A percentile compares a stretch with the other conserved stretches of the same genome.
Conservation (phyloP, 2,329 filamentous ascomycete species). For the Didymella arachidicola region DNA sequence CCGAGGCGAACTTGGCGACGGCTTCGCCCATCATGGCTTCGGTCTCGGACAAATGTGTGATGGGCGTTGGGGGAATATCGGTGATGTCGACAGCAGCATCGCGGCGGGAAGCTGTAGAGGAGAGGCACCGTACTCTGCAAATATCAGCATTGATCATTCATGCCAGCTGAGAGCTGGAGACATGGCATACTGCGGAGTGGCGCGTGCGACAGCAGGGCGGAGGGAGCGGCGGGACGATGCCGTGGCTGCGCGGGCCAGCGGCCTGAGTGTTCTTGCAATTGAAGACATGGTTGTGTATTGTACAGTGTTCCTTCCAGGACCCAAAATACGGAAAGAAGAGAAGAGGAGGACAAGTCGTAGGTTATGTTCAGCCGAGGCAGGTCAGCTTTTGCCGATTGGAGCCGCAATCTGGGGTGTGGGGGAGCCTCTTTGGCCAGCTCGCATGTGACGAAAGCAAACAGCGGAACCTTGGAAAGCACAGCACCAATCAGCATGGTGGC, state of each 20-base stretch:
- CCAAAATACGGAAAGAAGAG: constrained; percentile 2
- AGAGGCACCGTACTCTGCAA: constrained; percentile 52
- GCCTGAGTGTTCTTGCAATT: constrained; percentile 41
- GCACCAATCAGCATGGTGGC: neutral
- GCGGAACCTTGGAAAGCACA: neutral
- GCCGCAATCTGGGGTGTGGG: constrained; percentile 22
- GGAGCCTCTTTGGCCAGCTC: constrained; percentile 6
- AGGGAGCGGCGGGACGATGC: constrained; percentile 37
- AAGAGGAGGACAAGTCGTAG: constrained; percentile 8
- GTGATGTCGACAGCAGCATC: constrained; percentile 62
- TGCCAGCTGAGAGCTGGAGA: neutral
- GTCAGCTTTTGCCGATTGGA: constrained; percentile 21
- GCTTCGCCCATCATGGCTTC: constrained; percentile 89
- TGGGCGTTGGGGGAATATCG: constrained; percentile 86
- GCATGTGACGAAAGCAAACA: constrained; percentile 12
- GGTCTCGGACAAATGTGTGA: constrained; percentile 89
- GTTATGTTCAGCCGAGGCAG: constrained; percentile 15
- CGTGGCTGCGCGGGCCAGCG: constrained; percentile 41
- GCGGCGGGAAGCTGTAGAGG: constrained; percentile 51
- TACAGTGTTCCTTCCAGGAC: neutral
- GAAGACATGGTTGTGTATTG: constrained; percentile 38
- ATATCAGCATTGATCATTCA: neutral
- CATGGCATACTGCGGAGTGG: constrained; percentile 43
- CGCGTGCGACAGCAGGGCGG: constrained; percentile 38
- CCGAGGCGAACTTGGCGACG: constrained; percentile 88